Conservation (phyloP, 2,329 filamentous ascomycete genomes). For the Mycosphaerella sp. region DNA sequence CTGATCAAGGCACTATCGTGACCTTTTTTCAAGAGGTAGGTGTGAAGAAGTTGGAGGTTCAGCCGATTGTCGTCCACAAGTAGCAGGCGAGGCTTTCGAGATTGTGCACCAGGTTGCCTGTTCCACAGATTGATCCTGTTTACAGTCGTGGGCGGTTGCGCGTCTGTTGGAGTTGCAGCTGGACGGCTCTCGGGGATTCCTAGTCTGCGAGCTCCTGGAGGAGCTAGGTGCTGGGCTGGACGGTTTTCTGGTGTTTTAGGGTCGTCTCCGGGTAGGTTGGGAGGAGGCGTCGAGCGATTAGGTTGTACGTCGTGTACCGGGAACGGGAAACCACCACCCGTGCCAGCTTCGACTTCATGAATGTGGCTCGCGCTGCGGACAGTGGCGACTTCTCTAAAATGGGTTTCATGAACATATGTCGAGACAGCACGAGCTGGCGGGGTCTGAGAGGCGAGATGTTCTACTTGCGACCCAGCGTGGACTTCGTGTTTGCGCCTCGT, state of each 20-base stretch:
- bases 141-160: not conserved
- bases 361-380: not conserved
- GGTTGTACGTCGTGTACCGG: not conserved
- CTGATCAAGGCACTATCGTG: slow-evolving; percentile 27
- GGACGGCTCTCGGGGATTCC: not conserved
- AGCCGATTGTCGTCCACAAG: slow-evolving; percentile 29
- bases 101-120: slow-evolving; percentile 5
- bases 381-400: not conserved
- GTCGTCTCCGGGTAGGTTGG: not conserved
- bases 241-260: not conserved
- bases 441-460: not conserved
- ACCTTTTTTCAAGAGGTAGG: slow-evolving; percentile 29
- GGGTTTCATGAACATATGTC: not conserved
- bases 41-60: slow-evolving; percentile 28
- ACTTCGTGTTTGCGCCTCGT: not conserved
- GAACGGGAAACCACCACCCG: not conserved
- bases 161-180: not conserved
- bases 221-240: not conserved
- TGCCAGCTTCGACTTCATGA: not conserved
- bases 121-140: not conserved
- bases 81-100: slow-evolving; percentile 20
- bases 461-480: not conserved
- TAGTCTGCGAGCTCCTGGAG: not conserved
- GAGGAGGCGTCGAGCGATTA: not conserved
- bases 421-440: not conserved